Base-by-base conservation (phyloP, 1,139 yeast species). In the Hyphopichia burtonii region DNA sequence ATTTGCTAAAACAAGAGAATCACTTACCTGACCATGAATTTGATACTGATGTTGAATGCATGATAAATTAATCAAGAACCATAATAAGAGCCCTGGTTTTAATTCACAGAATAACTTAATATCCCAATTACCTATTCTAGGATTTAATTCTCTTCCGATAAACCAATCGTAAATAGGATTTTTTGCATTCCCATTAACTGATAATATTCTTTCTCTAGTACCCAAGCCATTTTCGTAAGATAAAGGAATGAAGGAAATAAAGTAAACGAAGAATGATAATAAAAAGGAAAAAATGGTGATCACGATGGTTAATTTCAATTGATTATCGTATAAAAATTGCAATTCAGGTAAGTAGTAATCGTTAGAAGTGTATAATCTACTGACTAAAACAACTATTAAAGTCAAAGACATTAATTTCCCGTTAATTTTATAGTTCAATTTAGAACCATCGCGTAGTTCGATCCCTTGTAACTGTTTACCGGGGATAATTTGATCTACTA, bases 141-240 rank as follows among this genome's bases (percentile, higher is more conserved):
- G 99, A 59, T 94, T 94, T 58, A 94, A 72, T 62, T 93, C 98
- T 42, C 99, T 79, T 23, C 99, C 99, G 60, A 93, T 90, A 58
- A 89, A 94, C 96, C 97, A 93, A 63, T 93, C 97, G 59, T 87
- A 93, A 23, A 91, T 55, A 1, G 66, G 51, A 51, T 79, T 82
- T 0, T 89, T 88, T 0, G 96, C 74, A 65, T 93, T 93, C 3
- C 99, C 99, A 38, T 94, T 94, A 34, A 78, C 66, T 0, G 97
- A 93, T 44, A 93, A 71, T 35, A 91, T 80, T 46, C 87, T 75
- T 56, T 87, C 94, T 15, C 68, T 70, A 4, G 80, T 82, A 15
- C 76, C 78, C 6, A 53, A 48, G 12, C 82, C 86, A 58, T 85
- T 84, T 18, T 65, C 62, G 22, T 50, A 63, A 12, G 60, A 50